A percentile compares a stretch with the other conserved stretches of the same genome.
Conservation (phyloP, 2,329 filamentous ascomycete species). For the Nemania diffusa region DNA sequence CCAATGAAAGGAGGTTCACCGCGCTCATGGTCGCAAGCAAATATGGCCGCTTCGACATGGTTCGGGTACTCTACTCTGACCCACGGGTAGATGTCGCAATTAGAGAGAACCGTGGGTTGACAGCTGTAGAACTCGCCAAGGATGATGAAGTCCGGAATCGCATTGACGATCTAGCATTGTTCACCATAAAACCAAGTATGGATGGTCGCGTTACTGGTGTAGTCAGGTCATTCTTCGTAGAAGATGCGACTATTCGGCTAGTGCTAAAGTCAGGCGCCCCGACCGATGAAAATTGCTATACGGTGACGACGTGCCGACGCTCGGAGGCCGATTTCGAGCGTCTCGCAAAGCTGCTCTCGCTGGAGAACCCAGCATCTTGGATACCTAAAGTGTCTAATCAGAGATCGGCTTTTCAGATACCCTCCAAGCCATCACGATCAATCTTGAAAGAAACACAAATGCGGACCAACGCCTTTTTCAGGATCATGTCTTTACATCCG, state of each 20-base stretch:
- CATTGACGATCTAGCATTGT: constrained; percentile 91
- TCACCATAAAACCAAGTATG: constrained; percentile 75
- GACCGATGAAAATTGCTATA: constrained; percentile 82
- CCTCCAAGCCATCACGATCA: constrained; percentile 88
- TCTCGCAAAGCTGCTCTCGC: constrained; percentile 80
- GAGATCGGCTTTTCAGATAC: constrained; percentile 90
- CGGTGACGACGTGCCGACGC: constrained; percentile 91
- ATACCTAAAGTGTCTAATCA: constrained; percentile 81
- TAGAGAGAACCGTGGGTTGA: constrained; percentile 86
- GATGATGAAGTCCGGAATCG: constrained; percentile 97
- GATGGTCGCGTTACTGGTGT: constrained; percentile 91
- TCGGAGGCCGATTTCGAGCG: constrained; percentile 92
- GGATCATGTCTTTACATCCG: constrained; percentile 85
- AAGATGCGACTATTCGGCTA: constrained; percentile 91
- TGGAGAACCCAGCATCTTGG: constrained; percentile 96
- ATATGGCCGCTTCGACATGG: constrained; percentile 94
- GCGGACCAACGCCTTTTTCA: constrained; percentile 86
- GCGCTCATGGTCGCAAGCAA: constrained; percentile 98
- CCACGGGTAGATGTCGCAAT: constrained; percentile 85
- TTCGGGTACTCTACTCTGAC: constrained; percentile 87
- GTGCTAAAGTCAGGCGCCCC: constrained; percentile 94
- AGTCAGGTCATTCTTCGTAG: constrained; percentile 95
- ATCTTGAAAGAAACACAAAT: constrained; percentile 89
- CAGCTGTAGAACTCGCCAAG: constrained; percentile 95
- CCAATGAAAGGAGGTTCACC: constrained; percentile 94